A percentile compares a stretch with the other conserved stretches of the same genome.
Evolutionary conservation across 2,329 filamentous ascomycete species (phyloP).

Genomic region (Chaetomiaceae sp.): DNA sequence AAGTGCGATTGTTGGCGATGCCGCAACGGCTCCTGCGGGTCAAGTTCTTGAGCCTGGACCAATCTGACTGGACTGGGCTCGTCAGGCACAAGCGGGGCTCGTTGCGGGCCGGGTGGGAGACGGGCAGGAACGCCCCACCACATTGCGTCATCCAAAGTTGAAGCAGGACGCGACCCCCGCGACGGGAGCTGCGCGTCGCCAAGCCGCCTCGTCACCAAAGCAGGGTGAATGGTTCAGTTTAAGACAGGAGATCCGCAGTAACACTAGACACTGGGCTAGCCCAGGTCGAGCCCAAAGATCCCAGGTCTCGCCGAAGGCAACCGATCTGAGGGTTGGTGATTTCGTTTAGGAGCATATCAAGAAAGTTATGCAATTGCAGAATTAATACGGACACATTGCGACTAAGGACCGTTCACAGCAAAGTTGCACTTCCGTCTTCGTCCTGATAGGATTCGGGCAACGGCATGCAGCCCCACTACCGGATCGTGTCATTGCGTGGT

Average conservation of each 20-base stretch:
- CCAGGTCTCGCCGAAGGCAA: no score
- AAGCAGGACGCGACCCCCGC: neutral
- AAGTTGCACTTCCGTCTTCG: no score
- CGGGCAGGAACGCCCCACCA: neutral
- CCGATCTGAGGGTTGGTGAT: neutral
- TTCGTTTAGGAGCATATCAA: no score
- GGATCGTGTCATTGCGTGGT: conserved; percentile 2
- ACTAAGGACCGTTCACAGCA: no score
- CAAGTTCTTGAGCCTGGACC: neutral
- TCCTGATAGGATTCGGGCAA: neutral
- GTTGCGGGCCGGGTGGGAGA: neutral
- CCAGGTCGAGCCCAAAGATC: no score
- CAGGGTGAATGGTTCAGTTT: conserved; percentile 8
- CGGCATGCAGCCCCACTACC: neutral
- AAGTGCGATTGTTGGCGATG: neutral
- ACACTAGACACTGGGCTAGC: no score
- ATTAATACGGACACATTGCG: no score
- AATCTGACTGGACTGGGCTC: neutral
- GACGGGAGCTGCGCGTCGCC: conserved; percentile 4
- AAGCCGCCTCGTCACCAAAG: conserved; percentile 8
- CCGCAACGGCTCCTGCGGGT: neutral
- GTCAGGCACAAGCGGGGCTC: conserved; percentile 11
- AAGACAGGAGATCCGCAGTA: conserved; percentile 3
- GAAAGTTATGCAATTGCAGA: no score
- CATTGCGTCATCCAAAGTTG: conserved; percentile 4